phyloP scores from a whole-genome alignment of 2,329 filamentous ascomycete genomes.

The Geosmithia putterillii region DNA sequence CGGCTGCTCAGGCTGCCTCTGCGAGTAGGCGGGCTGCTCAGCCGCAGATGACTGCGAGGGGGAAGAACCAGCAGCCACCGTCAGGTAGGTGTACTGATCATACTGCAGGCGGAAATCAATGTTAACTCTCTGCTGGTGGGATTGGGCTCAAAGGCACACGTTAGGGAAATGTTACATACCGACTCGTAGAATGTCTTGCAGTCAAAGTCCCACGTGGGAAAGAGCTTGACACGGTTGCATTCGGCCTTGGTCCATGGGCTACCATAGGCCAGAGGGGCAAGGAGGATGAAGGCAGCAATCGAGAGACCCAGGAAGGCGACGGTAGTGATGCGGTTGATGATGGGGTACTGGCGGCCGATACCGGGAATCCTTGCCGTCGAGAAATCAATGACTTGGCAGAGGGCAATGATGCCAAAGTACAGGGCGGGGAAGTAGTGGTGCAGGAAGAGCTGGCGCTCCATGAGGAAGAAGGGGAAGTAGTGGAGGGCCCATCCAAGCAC shows the following conservation, averaged over 20 bases:
- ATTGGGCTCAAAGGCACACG: neutral
- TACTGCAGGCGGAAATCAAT: slow-evolving; percentile 18
- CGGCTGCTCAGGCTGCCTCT: slow-evolving; percentile 6
- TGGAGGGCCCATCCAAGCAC: slow-evolving; percentile 94
- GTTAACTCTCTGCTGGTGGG: neutral
- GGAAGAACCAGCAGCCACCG: slow-evolving; percentile 11
- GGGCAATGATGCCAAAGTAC: slow-evolving; percentile 82
- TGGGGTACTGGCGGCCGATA: slow-evolving; percentile 51
- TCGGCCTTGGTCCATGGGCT: slow-evolving; percentile 86
- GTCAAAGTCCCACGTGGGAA: slow-evolving; percentile 91
- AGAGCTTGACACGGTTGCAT: slow-evolving; percentile 78
- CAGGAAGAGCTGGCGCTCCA: slow-evolving; percentile 95
- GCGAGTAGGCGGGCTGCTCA: neutral
- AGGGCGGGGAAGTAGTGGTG: slow-evolving; percentile 98
- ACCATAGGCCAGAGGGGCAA: slow-evolving; percentile 81
- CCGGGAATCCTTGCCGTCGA: slow-evolving; percentile 58
- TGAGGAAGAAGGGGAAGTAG: slow-evolving; percentile 97
- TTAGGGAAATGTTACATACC: slow-evolving; percentile 45
- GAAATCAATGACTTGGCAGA: slow-evolving; percentile 87
- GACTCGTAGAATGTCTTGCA: slow-evolving; percentile 84
- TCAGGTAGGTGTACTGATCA: slow-evolving; percentile 28
- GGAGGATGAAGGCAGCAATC: slow-evolving; percentile 69
- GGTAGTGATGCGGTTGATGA: slow-evolving; percentile 63
- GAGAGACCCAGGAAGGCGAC: slow-evolving; percentile 63
- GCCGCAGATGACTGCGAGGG: slow-evolving; percentile 8